phyloP scores from a whole-genome alignment of 352 stramenopile species.

The Globisporangium nodosum region DNA sequence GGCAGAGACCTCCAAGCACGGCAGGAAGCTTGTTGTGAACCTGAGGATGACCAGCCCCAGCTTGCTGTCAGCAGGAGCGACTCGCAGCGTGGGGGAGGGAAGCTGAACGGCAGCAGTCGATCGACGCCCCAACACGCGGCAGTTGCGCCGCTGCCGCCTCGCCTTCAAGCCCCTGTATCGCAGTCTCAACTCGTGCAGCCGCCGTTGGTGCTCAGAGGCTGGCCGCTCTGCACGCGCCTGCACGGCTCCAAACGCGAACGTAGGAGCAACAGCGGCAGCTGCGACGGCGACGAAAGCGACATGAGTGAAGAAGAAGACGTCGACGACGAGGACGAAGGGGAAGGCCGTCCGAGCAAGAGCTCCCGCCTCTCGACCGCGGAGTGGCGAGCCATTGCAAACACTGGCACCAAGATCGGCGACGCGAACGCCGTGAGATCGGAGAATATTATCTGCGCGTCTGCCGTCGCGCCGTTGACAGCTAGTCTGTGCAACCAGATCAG shows the following conservation, averaged over 20 bases:
- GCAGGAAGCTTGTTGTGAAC: background rate
- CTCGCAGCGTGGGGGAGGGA: background rate
- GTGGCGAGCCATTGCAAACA: background rate
- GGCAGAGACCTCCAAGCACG: background rate
- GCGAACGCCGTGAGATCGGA: background rate
- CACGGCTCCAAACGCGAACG: background rate
- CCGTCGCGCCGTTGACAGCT: background rate
- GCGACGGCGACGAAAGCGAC: background rate
- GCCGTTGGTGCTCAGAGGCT: background rate
- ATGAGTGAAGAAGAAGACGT: conserved; percentile 20
- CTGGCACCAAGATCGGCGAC: background rate
- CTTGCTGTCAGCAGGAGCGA: background rate
- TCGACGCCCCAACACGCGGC: background rate
- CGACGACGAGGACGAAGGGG: conserved; percentile 20
- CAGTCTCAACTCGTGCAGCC: background rate
- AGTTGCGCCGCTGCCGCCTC: background rate
- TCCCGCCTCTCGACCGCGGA: background rate
- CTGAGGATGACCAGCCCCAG: background rate
- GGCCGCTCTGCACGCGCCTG: background rate
- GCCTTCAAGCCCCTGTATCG: background rate
- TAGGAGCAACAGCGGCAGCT: conserved; percentile 1
- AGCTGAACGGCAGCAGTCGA: background rate
- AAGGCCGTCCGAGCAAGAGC: conserved; percentile 22
- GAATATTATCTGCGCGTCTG: background rate
- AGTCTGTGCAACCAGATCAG: background rate